Percentiles rank a stretch among this genome's conserved stretches.
Evolutionary conservation across 257 asterid genomes (phyloP).

Genomic region (Oldenlandia corymbosa): DNA sequence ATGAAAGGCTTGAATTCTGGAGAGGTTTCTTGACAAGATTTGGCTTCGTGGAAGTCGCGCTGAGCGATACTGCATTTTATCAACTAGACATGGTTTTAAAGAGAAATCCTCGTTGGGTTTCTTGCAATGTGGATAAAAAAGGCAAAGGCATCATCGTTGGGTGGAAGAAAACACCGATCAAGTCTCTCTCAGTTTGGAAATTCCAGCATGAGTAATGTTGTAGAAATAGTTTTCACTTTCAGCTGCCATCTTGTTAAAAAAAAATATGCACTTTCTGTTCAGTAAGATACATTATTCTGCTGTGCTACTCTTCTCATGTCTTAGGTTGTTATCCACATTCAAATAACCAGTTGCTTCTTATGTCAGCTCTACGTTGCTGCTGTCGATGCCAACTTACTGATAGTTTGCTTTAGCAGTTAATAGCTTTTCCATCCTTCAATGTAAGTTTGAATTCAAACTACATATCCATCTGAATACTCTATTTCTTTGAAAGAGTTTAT

Average conservation of each 20-base stretch:
- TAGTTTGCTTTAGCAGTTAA: too few relatives aligned
- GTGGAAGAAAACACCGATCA: conserved; percentile 40
- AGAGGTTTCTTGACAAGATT: conserved; percentile 22
- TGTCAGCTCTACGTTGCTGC: background rate
- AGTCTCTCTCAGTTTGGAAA: conserved; percentile 41
- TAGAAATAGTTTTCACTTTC: too few relatives aligned
- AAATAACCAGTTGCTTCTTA: background rate
- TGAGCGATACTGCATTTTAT: conserved; percentile 31
- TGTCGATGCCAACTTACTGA: background rate
- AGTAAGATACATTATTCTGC: background rate
- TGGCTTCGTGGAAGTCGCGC: conserved; percentile 30
- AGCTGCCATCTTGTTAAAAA: background rate
- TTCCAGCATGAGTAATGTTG: background rate
- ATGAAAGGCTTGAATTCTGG: conserved; percentile 30
- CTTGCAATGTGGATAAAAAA: conserved; percentile 25
- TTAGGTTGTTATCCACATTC: too few relatives aligned
- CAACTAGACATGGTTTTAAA: conserved; percentile 29
- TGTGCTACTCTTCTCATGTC: too few relatives aligned
- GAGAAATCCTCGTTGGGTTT: conserved; percentile 19
- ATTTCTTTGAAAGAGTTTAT: too few relatives aligned
- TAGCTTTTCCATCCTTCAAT: too few relatives aligned
- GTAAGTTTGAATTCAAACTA: background rate
- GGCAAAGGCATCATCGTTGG: conserved; percentile 36
- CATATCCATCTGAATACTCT: background rate
- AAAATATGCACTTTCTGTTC: background rate